Evolutionary conservation across 352 stramenopile species (phyloP).

Genomic region (Blastocystis sp.): DNA sequence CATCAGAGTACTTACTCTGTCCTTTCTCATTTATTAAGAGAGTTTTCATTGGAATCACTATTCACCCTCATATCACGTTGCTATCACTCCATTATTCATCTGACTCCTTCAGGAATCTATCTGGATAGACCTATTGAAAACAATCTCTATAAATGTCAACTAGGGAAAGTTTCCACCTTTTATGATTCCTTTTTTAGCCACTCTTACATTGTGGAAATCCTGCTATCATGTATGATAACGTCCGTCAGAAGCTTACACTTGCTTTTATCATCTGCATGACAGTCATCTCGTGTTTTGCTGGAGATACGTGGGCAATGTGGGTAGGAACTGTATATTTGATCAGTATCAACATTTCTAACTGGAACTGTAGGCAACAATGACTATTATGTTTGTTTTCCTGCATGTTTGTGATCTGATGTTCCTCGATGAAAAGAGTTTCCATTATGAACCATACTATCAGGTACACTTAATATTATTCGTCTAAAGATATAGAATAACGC

Average conservation of each 20-base stretch:
- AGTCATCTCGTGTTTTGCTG: constrained; percentile 52
- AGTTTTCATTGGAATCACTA: too few relatives aligned
- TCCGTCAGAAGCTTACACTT: constrained; percentile 57
- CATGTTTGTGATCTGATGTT: constrained; percentile 63
- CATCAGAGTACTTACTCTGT: too few relatives aligned
- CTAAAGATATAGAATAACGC: constrained; percentile 23
- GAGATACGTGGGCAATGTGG: constrained; percentile 48
- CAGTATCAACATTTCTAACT: not conserved
- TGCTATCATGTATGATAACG: constrained; percentile 53
- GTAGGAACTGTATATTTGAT: constrained; percentile 20
- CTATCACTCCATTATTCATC: too few relatives aligned
- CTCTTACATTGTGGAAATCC: not conserved
- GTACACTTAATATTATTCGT: not conserved
- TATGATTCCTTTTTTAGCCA: not conserved
- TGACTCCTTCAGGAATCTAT: too few relatives aligned
- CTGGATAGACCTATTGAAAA: too few relatives aligned
- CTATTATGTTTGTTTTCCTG: constrained; percentile 54
- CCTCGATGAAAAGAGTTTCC: constrained; percentile 57
- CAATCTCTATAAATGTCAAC: not conserved
- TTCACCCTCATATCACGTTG: too few relatives aligned
- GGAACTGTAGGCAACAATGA: constrained; percentile 27
- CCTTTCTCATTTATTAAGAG: too few relatives aligned
- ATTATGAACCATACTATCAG: constrained; percentile 62
- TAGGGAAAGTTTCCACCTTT: constrained; percentile 31
- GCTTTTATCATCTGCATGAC: constrained; percentile 30